These are phyloP conservation scores for Eucalyptus erythrocorys DNA, from an alignment of 345 rosid genomes.

Conservation along the genomic window DNA sequence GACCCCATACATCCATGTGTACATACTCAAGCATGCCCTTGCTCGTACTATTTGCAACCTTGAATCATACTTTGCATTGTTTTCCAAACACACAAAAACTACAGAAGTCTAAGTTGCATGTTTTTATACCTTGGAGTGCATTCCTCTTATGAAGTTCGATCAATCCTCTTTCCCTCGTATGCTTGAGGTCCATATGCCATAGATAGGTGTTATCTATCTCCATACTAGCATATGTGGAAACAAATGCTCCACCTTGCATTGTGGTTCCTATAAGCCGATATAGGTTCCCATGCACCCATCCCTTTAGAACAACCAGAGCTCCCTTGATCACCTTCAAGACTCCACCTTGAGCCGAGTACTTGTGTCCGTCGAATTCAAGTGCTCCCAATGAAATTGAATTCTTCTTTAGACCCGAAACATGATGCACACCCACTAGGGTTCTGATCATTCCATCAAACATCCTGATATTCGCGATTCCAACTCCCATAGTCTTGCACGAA, in stretches of 20 bases:
- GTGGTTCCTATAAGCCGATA: background rate
- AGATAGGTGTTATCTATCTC: background rate
- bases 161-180: background rate
- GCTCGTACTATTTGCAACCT: background rate
- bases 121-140: background rate
- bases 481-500: background rate
- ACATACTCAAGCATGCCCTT: background rate
- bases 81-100: background rate
- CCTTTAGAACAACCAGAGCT: background rate
- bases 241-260: background rate
- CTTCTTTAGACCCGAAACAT: background rate
- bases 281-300: background rate
- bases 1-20: background rate
- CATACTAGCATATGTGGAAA: background rate
- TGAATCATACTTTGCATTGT: background rate
- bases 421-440: background rate
- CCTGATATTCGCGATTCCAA: background rate
- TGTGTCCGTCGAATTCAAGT: background rate
- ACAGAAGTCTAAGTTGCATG: background rate
- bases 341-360: background rate
- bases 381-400: background rate
- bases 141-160: background rate
- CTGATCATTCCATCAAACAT: background rate
- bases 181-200: background rate
- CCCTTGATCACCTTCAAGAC: background rate